Evolutionary conservation across 108 stramenopile species (phyloP), one percentile per base, ranked within the genome.

Genomic region (Cyclotella baltica): DNA sequence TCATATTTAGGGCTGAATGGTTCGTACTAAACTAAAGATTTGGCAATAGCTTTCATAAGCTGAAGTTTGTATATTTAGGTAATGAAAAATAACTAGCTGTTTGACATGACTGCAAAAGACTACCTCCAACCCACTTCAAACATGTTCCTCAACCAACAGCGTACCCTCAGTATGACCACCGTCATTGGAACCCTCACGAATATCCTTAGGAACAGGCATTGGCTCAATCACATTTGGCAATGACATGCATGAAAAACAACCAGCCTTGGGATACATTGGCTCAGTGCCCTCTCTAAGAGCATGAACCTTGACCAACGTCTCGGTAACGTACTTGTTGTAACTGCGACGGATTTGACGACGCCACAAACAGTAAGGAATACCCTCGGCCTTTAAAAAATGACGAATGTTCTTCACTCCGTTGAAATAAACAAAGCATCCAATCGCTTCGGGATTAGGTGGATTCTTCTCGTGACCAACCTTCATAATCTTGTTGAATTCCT

Each of bases 401-500:
- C 62, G 62, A 35, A 36, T 63, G 3, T 4, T 63, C n/a, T 63
- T 1, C n/a, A 38, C 37, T 4, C 62, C 65, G 27, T 66, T 66
- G 65, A 43, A 43, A 48, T 66, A 27, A 48, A 66, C 46, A 15
- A 47, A 66, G 3, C 65, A 66, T 3, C 65, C 38, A 15, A 66
- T 47, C n/a, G 65, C 65, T 25, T 66, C 65, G 6, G 65, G 65
- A 48, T 66, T 46, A 25, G 65, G 65, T 27, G 40, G 40, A 25
- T 46, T 47, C 18, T 66, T 27, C 40, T 66, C 27, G 29, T 66
- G 65, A 25, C 65, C 65, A 10, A 33, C 33, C 37, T 55, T 68
- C 53, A 66, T 67, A 15, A 63, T 58, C 16, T 65, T 53, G 13
- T 55, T 34, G 20, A 87, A 33, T 37, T 84, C 86, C 27, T 73